A percentile compares a stretch with the other conserved stretches of the same genome.
These are phyloP conservation scores for Nyssa sinensis DNA, from an alignment of 148 eudicot genomes.

Conservation along the genomic window DNA sequence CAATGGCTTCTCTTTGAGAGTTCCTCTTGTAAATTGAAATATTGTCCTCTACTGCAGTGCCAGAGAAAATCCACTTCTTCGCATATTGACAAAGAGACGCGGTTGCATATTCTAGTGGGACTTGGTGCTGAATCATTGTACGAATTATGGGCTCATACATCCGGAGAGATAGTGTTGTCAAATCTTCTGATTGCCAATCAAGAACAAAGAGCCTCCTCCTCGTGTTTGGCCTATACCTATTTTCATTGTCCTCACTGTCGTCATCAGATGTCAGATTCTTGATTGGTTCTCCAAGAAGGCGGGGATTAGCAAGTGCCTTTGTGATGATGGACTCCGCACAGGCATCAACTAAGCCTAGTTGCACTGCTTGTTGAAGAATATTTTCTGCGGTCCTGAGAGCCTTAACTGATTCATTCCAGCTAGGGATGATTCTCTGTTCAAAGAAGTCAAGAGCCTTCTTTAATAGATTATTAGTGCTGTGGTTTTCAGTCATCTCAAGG, in stretches of 20 bases:
- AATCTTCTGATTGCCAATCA: slow-evolving; percentile 37
- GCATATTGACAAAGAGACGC: slow-evolving; percentile 50
- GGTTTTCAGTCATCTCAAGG: slow-evolving; percentile 64
- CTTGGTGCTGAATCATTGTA: slow-evolving; percentile 35
- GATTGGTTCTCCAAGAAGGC: slow-evolving; percentile 45
- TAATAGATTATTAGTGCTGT: slow-evolving; percentile 52
- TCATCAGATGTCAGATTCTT: slow-evolving; percentile 12
- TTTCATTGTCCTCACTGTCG: slow-evolving; percentile 19
- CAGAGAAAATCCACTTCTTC: slow-evolving; percentile 29
- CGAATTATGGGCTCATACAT: slow-evolving; percentile 49
- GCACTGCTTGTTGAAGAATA: slow-evolving; percentile 38
- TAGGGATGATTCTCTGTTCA: slow-evolving; percentile 42
- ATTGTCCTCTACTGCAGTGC: slow-evolving; percentile 9
- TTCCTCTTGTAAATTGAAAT: slow-evolving; percentile 15
- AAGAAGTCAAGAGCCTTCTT: slow-evolving; percentile 35
- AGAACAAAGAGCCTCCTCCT: slow-evolving; percentile 51
- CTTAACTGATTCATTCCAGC: slow-evolving; percentile 55
- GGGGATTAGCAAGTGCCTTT: slow-evolving; percentile 47
- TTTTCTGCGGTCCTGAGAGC: slow-evolving; percentile 33
- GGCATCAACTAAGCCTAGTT: slow-evolving; percentile 39
- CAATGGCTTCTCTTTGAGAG: slow-evolving; percentile 46
- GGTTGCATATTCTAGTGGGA: slow-evolving; percentile 41
- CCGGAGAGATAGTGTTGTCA: slow-evolving; percentile 39
- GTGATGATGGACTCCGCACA: slow-evolving; percentile 39
- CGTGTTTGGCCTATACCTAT: slow-evolving; percentile 26